A percentile compares a stretch with the other conserved stretches of the same genome.
phyloP scores from a whole-genome alignment of 257 asterid genomes.

The Penstemon davidsonii region DNA sequence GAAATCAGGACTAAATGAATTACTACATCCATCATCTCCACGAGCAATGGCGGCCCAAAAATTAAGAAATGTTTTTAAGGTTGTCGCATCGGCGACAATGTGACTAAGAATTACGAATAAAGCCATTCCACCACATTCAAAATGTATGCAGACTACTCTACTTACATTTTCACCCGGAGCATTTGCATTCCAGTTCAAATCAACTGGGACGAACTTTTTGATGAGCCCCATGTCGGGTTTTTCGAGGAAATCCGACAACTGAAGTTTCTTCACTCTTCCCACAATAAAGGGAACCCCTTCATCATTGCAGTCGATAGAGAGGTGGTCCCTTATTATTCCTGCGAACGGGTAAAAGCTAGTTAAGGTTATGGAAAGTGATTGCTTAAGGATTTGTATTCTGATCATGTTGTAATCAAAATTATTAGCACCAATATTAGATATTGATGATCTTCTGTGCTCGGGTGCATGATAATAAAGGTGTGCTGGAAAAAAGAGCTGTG shows the following conservation, averaged over 20 bases:
- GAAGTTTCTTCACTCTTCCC: conserved; percentile 14
- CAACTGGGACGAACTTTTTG: conserved; percentile 33
- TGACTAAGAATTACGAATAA: conserved; percentile 35
- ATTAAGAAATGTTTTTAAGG: conserved; percentile 34
- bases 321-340: conserved; percentile 31
- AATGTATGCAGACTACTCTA: conserved; percentile 34
- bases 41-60: conserved; percentile 32
- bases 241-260: conserved; percentile 27
- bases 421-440: no score
- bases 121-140: conserved; percentile 44
- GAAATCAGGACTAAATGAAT: conserved; percentile 31
- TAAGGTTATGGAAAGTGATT: conserved; percentile 39
- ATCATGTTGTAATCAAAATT: conserved; percentile 7
- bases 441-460: no score
- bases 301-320: conserved; percentile 43
- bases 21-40: not conserved
- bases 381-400: conserved; percentile 29
- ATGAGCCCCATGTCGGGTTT: conserved; percentile 27
- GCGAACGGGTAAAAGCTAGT: conserved; percentile 47
- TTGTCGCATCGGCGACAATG: conserved; percentile 34
- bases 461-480: conserved; percentile 32
- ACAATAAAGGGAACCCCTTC: conserved; percentile 36
- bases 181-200: conserved; percentile 33
- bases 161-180: conserved; percentile 34
- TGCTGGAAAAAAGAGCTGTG: conserved; percentile 37